Evolutionary conservation across 129 eudicot species (phyloP).

Genomic region (Smallanthus sonchifolius): DNA sequence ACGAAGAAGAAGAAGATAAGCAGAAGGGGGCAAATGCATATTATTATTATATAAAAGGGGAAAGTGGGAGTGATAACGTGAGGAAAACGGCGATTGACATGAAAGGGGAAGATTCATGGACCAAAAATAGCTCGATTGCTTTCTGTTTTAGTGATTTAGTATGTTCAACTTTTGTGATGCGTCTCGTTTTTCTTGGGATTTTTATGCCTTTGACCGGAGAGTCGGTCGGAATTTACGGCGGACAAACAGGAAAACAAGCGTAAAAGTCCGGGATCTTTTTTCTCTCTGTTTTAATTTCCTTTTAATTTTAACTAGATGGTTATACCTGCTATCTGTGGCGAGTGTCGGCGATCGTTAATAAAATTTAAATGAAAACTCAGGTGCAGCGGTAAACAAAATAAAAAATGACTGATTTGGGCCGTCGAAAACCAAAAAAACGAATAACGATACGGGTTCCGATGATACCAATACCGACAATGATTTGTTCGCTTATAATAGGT

Average conservation of each 20-base stretch:
- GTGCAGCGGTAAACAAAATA: too few relatives aligned
- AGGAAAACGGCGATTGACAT: background rate
- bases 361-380: too few relatives aligned
- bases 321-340: too few relatives aligned
- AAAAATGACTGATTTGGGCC: too few relatives aligned
- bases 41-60: background rate
- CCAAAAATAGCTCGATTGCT: background rate
- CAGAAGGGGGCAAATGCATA: background rate
- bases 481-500: too few relatives aligned
- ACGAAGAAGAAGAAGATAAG: background rate
- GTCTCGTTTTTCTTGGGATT: background rate
- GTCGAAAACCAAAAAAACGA: too few relatives aligned
- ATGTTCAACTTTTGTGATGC: background rate
- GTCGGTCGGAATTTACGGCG: background rate
- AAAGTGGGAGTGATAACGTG: constrained; percentile 7
- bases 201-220: background rate
- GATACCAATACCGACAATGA: too few relatives aligned
- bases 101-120: background rate
- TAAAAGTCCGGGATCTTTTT: background rate
- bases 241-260: background rate
- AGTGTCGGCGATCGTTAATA: too few relatives aligned
- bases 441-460: too few relatives aligned
- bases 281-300: background rate
- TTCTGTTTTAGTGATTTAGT: background rate
- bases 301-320: too few relatives aligned